Percentiles rank a stretch among this genome's conserved stretches.
These are phyloP conservation scores for Caryopteris hybrid DNA, from an alignment of 305 asterid species.

Conservation along the genomic window DNA sequence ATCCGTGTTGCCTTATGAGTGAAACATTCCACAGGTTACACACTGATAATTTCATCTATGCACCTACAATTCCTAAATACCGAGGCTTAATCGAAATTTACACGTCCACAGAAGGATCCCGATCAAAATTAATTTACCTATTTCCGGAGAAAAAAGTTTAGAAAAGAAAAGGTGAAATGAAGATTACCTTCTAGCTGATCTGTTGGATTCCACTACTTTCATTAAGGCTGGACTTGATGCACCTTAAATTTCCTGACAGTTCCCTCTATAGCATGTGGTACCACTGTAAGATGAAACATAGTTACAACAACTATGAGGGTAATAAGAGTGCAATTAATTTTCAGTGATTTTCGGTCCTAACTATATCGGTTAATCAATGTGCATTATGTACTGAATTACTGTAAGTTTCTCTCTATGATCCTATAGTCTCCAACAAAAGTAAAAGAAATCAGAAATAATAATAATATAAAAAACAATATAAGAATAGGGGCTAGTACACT, in stretches of 20 bases:
- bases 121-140: not conserved
- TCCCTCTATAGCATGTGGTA: not conserved
- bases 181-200: not conserved
- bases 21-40: not conserved
- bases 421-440: not conserved
- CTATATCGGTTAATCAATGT: not conserved
- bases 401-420: not conserved
- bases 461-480: no score
- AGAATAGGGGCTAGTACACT: not conserved
- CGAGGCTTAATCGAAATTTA: no score
- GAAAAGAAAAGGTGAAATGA: not conserved
- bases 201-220: not conserved
- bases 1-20: not conserved
- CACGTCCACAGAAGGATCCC: not conserved
- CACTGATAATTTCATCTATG: not conserved
- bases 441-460: not conserved
- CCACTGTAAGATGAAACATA: not conserved
- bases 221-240: not conserved
- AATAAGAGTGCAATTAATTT: not conserved
- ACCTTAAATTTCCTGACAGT: constrained; percentile 11
- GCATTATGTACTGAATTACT: not conserved
- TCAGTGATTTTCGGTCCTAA: not conserved
- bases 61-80: no score
- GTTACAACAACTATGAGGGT: not conserved
- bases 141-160: no score